These are phyloP conservation scores for Puccinia horiana DNA, from an alignment of 1,284 basidiomycete genomes.

Conservation along the genomic window DNA sequence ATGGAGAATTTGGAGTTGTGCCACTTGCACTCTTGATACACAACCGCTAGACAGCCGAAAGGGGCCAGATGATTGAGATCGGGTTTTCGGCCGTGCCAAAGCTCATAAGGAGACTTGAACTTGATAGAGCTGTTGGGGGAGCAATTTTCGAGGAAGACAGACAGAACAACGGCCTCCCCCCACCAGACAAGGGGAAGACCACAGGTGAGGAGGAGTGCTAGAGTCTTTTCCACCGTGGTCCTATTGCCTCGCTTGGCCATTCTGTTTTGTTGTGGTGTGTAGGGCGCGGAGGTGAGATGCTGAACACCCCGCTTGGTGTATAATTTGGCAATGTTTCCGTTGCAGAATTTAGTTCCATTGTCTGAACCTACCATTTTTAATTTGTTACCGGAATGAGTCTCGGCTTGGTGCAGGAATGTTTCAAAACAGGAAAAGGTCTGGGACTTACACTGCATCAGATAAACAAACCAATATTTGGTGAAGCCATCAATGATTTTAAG, in stretches of 20 bases:
- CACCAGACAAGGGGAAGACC: not conserved
- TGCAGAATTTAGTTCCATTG: constrained; percentile 33
- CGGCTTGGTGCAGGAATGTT: not conserved
- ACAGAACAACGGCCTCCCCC: not conserved
- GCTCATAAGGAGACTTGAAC: not conserved
- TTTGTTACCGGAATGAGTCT: not conserved
- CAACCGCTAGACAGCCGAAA: constrained; percentile 8
- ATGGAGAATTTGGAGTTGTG: not conserved
- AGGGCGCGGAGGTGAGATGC: not conserved
- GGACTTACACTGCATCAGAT: not conserved
- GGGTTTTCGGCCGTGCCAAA: not conserved
- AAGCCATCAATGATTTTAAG: too few species aligned
- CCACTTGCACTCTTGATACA: not conserved
- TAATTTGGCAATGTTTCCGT: not conserved
- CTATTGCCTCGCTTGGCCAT: not conserved
- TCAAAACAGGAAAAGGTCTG: not conserved
- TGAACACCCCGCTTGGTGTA: not conserved
- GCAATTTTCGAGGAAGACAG: not conserved
- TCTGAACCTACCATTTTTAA: constrained; percentile 3
- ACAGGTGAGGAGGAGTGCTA: not conserved
- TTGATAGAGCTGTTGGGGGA: constrained; percentile 5
- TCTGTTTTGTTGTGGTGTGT: constrained; percentile 30
- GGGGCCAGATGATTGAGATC: not conserved
- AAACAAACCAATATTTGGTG: too few species aligned
- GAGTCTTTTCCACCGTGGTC: constrained; percentile 8